Base-by-base conservation (phyloP, 345 rosid genomes). In the Arabidopsis thaliana region DNA sequence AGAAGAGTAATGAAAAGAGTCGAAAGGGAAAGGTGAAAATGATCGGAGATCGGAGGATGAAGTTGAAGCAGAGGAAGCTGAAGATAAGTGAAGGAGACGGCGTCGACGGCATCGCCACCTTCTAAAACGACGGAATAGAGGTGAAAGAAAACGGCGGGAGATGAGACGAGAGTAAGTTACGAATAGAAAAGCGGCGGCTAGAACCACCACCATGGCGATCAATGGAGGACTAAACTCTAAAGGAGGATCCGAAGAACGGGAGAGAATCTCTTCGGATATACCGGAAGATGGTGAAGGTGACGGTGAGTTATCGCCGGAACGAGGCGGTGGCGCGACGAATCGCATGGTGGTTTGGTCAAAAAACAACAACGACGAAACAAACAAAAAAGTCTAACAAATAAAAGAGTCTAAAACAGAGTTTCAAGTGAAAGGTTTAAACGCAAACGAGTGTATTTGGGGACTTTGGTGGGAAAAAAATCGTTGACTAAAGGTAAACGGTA, bases 171-270 rank as follows among this genome's bases (percentile, higher is more conserved):
- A 90, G 85, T 88, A 90, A 6, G 94, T 87, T 8, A 94, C 90
- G 13, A 87, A 61, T 1, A 91, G 76, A 55, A 94, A 86, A 16
- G 97, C 93, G 7, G 96, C 82, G 8, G 95, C 96, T 10, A 91
- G 86, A 22, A 87, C 90, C 1, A 86, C 95, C 7, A 94, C 89
- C 97, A 94, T 91, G 55, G 91, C 98, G 73, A 94, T 94, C 81
- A 94, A 64, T 6, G 95, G 89, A n/a, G 98, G 96, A 71, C 90
- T 94, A 85, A 91, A 90, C 70, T 89, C 84, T 13, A 94, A 63
- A 5, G 97, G 85, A 13, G 83, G 77, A 65, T 77, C 85, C 6
- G 88, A 74, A 5, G 82, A 65, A n/a, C 65, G 48, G 0, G 83
- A 49, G 14, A 80, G 51, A 68, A 37, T 23, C 42, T 73, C 58